Conservation (phyloP, 306 rosid species). For the Hippophae tibetana region DNA sequence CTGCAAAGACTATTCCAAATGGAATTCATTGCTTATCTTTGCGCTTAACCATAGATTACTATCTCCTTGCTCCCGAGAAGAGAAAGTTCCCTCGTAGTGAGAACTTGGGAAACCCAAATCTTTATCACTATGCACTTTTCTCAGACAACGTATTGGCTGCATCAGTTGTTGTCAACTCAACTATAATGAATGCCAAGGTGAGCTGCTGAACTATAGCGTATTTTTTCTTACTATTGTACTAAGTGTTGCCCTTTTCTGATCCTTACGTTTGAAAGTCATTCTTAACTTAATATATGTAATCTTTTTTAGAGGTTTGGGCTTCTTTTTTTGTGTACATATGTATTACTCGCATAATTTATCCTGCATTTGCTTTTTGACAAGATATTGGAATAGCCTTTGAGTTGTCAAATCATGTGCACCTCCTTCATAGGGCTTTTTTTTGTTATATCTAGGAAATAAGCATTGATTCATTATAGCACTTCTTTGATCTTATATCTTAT, state of each 20-base stretch:
- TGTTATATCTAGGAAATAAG: too few species aligned
- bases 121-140: constrained; percentile 85
- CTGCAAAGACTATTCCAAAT: constrained; percentile 87
- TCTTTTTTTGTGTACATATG: too few species aligned
- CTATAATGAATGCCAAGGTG: constrained; percentile 80
- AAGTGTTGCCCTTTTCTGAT: neutral
- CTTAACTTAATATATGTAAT: too few species aligned
- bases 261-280: too few species aligned
- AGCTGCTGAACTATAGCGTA: neutral
- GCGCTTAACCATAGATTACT: constrained; percentile 85
- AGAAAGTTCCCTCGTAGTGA: constrained; percentile 73
- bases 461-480: too few species aligned
- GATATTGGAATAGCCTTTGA: too few species aligned
- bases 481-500: constrained; percentile 2
- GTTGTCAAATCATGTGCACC: too few species aligned
- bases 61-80: constrained; percentile 71
- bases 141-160: constrained; percentile 98
- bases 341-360: too few species aligned
- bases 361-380: too few species aligned
- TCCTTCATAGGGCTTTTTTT: too few species aligned
- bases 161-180: constrained; percentile 85
- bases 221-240: constrained; percentile 9
- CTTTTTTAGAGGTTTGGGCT: too few species aligned
- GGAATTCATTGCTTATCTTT: constrained; percentile 85
- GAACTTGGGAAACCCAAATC: constrained; percentile 67